A percentile compares a stretch with the other conserved stretches of the same genome.
Conservation (phyloP, 495 filamentous ascomycete species). For the Aspergillus biplanus region DNA sequence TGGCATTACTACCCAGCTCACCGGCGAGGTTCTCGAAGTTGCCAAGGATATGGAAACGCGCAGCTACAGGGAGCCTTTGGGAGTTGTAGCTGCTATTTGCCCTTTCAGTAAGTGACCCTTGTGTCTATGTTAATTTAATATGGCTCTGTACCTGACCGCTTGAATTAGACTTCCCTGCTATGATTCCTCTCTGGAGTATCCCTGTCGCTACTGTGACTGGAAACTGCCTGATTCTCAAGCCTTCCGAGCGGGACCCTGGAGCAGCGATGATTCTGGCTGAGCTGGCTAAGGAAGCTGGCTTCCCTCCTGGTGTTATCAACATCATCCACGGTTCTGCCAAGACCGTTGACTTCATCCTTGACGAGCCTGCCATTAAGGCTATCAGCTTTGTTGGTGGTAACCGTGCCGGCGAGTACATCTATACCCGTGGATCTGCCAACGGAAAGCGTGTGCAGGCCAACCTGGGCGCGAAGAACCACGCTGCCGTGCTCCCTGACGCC, state of each 20-base stretch:
- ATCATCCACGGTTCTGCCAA: conserved; percentile 88
- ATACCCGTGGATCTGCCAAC: conserved; percentile 83
- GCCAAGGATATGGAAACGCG: conserved; percentile 99
- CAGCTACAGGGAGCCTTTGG: conserved; percentile 88
- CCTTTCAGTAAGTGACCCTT: conserved; percentile 81
- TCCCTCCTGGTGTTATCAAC: conserved; percentile 93
- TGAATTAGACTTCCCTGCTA: conserved; percentile 80
- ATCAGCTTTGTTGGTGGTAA: conserved; percentile 97
- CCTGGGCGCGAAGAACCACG: conserved; percentile 98
- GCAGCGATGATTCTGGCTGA: conserved; percentile 98
- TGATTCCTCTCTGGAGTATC: conserved; percentile 98
- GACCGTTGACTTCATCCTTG: conserved; percentile 96
- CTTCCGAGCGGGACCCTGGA: conserved; percentile 97
- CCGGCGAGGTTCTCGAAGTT: conserved; percentile 94
- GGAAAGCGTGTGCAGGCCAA: conserved; percentile 97
- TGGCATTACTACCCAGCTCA: conserved; percentile 90
- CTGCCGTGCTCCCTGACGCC: conserved; percentile 90
- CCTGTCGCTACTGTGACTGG: conserved; percentile 93
- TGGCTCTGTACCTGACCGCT: background rate
- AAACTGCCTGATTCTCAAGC: conserved; percentile 94
- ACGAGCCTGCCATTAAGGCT: conserved; percentile 96
- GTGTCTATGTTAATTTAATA: conserved; percentile 4
- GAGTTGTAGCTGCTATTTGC: conserved; percentile 95
- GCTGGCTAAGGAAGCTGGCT: conserved; percentile 86
- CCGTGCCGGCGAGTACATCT: conserved; percentile 97